A percentile compares a stretch with the other conserved stretches of the same genome.
Evolutionary conservation across 2,329 filamentous ascomycete species (phyloP).

Genomic region (Torrubiellomyces zombiae): DNA sequence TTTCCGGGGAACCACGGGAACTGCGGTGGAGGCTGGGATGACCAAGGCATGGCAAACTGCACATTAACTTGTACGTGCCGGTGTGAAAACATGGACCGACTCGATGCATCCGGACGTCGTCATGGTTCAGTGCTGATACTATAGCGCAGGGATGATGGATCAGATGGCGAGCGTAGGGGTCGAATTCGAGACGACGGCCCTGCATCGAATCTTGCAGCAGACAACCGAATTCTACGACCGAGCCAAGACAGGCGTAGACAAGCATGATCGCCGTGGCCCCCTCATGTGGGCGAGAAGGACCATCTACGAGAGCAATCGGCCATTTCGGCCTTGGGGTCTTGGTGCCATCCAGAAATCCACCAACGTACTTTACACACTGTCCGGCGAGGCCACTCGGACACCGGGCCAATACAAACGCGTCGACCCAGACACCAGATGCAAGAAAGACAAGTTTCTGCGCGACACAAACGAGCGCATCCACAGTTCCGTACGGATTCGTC

Average conservation of each 20-base stretch:
- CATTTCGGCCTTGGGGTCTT: conserved; percentile 30
- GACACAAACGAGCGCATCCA: conserved; percentile 40
- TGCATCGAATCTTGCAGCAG: conserved; percentile 23
- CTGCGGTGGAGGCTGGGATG: conserved; percentile 50
- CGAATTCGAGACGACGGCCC: conserved; percentile 26
- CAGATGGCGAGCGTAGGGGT: conserved; percentile 33
- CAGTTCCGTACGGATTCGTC: conserved; percentile 34
- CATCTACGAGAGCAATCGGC: conserved; percentile 29
- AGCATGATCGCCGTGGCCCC: conserved; percentile 3
- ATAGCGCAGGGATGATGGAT: conserved; percentile 40
- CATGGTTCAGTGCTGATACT: not conserved
- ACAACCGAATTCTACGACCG: conserved; percentile 16
- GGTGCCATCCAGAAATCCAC: conserved; percentile 24
- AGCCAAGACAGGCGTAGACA: conserved; percentile 3
- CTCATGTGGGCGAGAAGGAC: conserved; percentile 28
- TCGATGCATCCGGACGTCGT: not conserved
- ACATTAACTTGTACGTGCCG: conserved; percentile 22
- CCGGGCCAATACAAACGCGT: conserved; percentile 31
- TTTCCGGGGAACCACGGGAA: conserved; percentile 59
- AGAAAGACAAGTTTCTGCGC: conserved; percentile 22
- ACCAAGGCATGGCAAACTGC: conserved; percentile 26
- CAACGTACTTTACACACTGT: conserved; percentile 25
- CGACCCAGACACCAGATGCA: conserved; percentile 21
- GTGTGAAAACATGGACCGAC: too few species aligned
- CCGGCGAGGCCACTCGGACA: conserved; percentile 24